Evolutionary conservation across 352 stramenopile genomes (phyloP), one percentile per base, ranked within the genome.

Genomic region (Phytophthora palmivora): DNA sequence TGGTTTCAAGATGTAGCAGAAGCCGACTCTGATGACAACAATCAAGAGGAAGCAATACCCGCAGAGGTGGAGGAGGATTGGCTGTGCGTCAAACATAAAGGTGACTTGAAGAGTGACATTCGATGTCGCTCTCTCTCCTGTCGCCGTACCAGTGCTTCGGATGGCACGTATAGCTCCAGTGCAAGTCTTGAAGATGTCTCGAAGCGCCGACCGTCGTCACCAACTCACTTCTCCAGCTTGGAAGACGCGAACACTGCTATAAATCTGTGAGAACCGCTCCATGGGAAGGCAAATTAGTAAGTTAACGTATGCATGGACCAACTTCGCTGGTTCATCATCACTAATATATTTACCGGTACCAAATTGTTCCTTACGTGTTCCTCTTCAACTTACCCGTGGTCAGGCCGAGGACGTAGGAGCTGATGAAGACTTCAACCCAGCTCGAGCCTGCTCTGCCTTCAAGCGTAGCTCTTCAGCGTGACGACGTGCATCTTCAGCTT

Each of bases 151-250:
- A 82, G 58, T 46, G 60, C 46, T 28, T 88, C 78, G 0, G 76
- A 88, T 48, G 69, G 65, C 42, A 89, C 79, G 19, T 76, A 64
- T 28, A 89, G 84, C 72, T 84, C 76, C 28, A 87, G 74, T 37
- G 70, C 67, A 50, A 94, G 85, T 61, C 71, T 92, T 19, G 79
- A 92, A 54, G 62, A 73, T 14, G 58, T 65, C 9, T 63, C 73
- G 6, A 69, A 78, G 60, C 53, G 55, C 16, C 39, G 44, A 48
- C 32, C 38, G 11, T 71, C 55, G 8, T 63, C 53, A 16, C 60
- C 53, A 21, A 59, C 54, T 5, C 42, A 74, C 37, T 58, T 43
- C 34, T 61, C 34, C 6, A 69, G 53, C 52, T 47, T 67, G 52
- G 46, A 69, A 22, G 57, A 60, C 10, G 64, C 51, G 6, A 21